Conservation (phyloP, 177 flowering plant species). For the Tripterygium wilfordii region DNA sequence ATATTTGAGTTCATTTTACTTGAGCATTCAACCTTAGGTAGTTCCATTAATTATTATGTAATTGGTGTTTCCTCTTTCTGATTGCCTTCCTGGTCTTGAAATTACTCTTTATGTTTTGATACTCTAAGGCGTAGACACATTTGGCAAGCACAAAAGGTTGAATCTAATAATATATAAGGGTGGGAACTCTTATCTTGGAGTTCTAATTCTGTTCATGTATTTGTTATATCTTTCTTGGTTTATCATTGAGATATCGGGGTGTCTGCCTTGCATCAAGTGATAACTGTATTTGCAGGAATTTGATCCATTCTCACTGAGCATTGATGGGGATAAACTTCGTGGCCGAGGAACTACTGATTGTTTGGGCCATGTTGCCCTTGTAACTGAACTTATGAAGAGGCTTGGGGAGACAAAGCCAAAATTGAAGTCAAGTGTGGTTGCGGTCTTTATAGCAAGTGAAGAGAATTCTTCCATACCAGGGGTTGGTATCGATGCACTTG, state of each 20-base stretch:
- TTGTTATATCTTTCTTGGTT: no score
- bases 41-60: no score
- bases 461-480: slow-evolving; percentile 85
- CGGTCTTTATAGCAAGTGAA: slow-evolving; percentile 91
- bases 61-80: no score
- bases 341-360: slow-evolving; percentile 99
- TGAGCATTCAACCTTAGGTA: no score
- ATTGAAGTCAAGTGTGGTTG: slow-evolving; percentile 83
- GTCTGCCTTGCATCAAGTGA: not conserved
- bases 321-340: slow-evolving; percentile 82
- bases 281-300: slow-evolving; percentile 55
- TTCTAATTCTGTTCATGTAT: no score
- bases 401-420: slow-evolving; percentile 75
- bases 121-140: no score
- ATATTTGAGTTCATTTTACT: no score
- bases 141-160: no score
- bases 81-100: no score
- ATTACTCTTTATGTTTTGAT: no score
- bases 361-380: slow-evolving; percentile 94
- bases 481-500: slow-evolving; percentile 88
- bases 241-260: not conserved
- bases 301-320: slow-evolving; percentile 89
- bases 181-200: no score
- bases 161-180: no score
- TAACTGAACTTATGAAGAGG: slow-evolving; percentile 77